Evolutionary conservation across 179 eudicot genomes (phyloP).

Genomic region (Silene coronaria): DNA sequence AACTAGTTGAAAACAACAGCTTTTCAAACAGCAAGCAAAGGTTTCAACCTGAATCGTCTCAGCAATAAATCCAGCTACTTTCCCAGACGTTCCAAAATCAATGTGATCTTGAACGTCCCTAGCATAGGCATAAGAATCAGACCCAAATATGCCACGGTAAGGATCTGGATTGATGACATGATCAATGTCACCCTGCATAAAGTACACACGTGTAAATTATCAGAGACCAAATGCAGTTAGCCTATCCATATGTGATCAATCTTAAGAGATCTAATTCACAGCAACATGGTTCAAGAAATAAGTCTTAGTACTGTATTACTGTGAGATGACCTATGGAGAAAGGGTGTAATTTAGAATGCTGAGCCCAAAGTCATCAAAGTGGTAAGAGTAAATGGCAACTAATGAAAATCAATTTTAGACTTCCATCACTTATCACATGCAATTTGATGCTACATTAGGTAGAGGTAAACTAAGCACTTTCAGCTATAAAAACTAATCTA

Average conservation of each 20-base stretch:
- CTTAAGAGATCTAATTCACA: not conserved
- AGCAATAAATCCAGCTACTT: constrained; percentile 93
- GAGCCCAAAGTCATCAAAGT: not conserved
- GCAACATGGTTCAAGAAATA: constrained; percentile 2
- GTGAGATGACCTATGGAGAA: constrained; percentile 7
- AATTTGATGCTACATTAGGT: not conserved
- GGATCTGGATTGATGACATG: constrained; percentile 97
- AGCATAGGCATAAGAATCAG: constrained; percentile 67
- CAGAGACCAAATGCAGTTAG: not conserved
- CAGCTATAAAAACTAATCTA: not conserved
- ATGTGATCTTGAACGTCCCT: constrained; percentile 87
- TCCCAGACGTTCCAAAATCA: constrained; percentile 83
- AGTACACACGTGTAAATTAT: not conserved
- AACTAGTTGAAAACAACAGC: constrained; percentile 1
- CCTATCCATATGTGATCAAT: not conserved
- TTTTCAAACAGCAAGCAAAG: constrained; percentile 9
- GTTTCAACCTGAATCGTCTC: constrained; percentile 83
- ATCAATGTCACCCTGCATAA: constrained; percentile 80
- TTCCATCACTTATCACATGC: not conserved
- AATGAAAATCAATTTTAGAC: not conserved
- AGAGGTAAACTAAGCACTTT: not conserved
- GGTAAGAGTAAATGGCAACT: not conserved
- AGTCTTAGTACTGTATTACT: not conserved
- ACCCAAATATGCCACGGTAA: constrained; percentile 81
- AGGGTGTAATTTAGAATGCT: not conserved